Evolutionary conservation across 2,329 filamentous ascomycete genomes (phyloP).

Genomic region (Emmonsiellopsis sp.): DNA sequence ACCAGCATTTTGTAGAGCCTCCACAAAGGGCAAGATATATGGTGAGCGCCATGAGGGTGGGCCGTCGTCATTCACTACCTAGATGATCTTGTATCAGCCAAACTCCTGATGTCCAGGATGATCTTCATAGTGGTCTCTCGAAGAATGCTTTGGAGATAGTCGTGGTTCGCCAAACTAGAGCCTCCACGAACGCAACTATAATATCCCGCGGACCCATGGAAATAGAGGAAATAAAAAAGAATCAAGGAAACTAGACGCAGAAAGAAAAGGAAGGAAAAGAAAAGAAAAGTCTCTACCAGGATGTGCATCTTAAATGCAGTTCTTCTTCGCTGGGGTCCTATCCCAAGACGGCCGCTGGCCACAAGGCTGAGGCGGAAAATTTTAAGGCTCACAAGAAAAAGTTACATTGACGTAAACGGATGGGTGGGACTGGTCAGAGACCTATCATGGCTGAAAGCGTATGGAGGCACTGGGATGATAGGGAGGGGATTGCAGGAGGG

Average conservation of each 20-base stretch:
- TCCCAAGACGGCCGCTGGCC: background rate
- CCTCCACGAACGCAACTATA: background rate
- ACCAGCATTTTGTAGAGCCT: constrained; percentile 58
- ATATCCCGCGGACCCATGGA: background rate
- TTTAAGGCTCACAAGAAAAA: background rate
- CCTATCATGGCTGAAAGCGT: background rate
- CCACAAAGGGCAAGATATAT: constrained; percentile 62
- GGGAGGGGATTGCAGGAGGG: background rate
- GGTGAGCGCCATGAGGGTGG: constrained; percentile 65
- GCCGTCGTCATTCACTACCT: constrained; percentile 60
- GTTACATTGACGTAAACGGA: background rate
- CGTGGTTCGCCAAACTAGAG: background rate
- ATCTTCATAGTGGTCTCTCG: background rate
- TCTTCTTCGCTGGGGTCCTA: background rate
- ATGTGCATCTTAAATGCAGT: constrained; percentile 31
- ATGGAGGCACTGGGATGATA: background rate
- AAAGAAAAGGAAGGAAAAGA: constrained; percentile 5
- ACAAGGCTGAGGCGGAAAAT: background rate
- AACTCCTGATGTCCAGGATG: background rate
- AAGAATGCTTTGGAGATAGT: background rate
- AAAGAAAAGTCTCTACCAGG: constrained; percentile 25
- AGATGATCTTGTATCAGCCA: constrained; percentile 1
- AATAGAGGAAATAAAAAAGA: background rate
- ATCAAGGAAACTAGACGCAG: constrained; percentile 1
- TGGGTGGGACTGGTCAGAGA: background rate